A percentile compares a stretch with the other conserved stretches of the same genome.
Evolutionary conservation across 1,284 basidiomycete species (phyloP).

Genomic region (Fomitopsis palustris): DNA sequence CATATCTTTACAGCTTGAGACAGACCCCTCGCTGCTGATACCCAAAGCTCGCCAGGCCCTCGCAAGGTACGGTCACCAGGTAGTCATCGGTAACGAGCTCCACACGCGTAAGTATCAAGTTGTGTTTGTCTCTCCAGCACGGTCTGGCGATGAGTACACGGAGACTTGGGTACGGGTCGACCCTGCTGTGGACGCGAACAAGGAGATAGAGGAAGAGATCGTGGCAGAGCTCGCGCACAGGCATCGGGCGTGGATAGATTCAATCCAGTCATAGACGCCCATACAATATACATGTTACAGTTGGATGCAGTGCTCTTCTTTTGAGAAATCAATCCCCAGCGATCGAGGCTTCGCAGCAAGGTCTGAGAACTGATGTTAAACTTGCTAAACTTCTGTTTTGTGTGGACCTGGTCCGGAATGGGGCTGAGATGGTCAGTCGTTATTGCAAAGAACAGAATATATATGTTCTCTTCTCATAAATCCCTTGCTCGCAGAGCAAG

Average conservation of each 20-base stretch:
- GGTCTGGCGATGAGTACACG: constrained; percentile 33
- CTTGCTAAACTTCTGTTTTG: no score
- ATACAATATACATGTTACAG: no score
- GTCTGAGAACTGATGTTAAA: no score
- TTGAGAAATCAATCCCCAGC: no score
- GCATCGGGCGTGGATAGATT: constrained; percentile 69
- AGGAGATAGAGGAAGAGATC: constrained; percentile 94
- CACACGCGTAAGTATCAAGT: constrained; percentile 89
- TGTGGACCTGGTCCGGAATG: no score
- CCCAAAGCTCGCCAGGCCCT: constrained; percentile 90
- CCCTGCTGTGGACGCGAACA: constrained; percentile 39
- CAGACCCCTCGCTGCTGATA: constrained; percentile 78
- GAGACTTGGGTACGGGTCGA: constrained; percentile 79
- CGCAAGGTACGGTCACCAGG: constrained; percentile 93
- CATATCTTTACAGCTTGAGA: constrained; percentile 73
- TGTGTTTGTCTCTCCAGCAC: constrained; percentile 66
- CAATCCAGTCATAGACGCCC: background rate
- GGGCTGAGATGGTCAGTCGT: no score
- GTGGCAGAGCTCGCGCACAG: constrained; percentile 70
- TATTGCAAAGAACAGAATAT: no score
- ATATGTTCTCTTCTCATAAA: no score
- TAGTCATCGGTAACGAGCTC: constrained; percentile 95
- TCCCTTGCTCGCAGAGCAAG: no score
- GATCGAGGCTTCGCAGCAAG: no score
- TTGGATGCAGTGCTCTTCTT: no score